Percentiles rank a stretch among this genome's conserved stretches.
These are phyloP conservation scores for Sporothrix curviconia DNA, from an alignment of 2,329 filamentous ascomycete genomes.

Conservation along the genomic window DNA sequence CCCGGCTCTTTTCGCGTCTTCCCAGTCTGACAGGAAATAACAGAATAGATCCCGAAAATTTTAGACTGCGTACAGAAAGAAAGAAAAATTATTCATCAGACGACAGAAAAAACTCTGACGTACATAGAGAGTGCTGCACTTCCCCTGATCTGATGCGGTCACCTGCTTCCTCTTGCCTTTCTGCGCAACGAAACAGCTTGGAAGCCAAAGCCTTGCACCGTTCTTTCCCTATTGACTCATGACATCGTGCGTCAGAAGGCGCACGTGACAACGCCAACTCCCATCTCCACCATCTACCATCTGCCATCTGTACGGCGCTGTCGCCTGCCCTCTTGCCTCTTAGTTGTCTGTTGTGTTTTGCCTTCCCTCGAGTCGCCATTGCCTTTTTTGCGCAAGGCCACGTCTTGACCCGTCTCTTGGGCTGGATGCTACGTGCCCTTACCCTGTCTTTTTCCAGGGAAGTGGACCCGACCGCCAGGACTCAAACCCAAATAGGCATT, in stretches of 20 bases:
- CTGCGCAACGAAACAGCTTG: too few relatives aligned
- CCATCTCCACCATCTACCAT: not conserved
- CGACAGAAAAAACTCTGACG: not conserved
- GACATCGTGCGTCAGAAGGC: not conserved
- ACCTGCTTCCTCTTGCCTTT: not conserved
- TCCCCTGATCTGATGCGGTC: too few relatives aligned
- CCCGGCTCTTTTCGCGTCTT: not conserved
- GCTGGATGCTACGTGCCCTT: not conserved
- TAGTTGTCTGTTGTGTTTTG: not conserved
- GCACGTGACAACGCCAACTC: not conserved
- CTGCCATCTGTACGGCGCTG: not conserved
- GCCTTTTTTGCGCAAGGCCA: not conserved
- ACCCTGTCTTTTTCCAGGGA: not conserved
- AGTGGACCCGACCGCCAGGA: conserved; percentile 4
- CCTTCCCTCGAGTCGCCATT: not conserved
- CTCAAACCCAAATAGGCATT: conserved; percentile 15
- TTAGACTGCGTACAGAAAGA: too few relatives aligned
- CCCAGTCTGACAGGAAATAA: too few relatives aligned
- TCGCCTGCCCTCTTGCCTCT: not conserved
- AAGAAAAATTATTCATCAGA: not conserved
- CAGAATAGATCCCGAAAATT: too few relatives aligned
- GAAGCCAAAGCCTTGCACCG: not conserved
- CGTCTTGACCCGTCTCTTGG: too few relatives aligned
- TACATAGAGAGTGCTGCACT: too few relatives aligned
- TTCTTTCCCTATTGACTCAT: not conserved